These are phyloP conservation scores for Pachysandra terminalis DNA, from an alignment of 164 flowering plant species.

Conservation along the genomic window DNA sequence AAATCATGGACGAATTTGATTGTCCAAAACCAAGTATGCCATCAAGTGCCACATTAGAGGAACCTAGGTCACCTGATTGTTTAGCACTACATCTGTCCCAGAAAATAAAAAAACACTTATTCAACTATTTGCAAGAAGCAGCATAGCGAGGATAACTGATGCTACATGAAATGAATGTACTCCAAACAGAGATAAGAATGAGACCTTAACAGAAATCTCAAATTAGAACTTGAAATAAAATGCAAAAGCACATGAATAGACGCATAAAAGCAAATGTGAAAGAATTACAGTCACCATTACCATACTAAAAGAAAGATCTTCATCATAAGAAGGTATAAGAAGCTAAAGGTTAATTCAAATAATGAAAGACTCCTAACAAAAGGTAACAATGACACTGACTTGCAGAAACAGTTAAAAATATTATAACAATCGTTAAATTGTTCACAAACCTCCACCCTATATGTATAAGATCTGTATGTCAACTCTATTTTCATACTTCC, in stretches of 20 bases:
- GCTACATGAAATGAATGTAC: neutral
- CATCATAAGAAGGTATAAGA: neutral
- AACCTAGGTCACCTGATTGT: constrained; percentile 41
- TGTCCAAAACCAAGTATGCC: constrained; percentile 75
- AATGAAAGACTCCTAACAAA: no score
- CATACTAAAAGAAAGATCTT: neutral
- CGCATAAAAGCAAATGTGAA: neutral
- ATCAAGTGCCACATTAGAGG: constrained; percentile 54
- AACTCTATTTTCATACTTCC: no score
- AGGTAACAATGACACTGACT: no score
- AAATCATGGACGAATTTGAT: constrained; percentile 53
- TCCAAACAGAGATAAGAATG: neutral
- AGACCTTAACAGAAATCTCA: neutral
- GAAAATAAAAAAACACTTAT: neutral
- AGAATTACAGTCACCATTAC: neutral
- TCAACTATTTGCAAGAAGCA: no score
- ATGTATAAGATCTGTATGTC: no score
- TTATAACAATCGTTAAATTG: no score
- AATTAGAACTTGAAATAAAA: neutral
- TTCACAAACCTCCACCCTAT: no score
- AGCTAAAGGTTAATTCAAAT: neutral
- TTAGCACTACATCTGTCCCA: constrained; percentile 52
- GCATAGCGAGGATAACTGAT: neutral
- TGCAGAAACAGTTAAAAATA: no score
- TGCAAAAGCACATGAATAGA: neutral